Conservation (phyloP, 345 rosid species). For the Moricandia arvensis region DNA sequence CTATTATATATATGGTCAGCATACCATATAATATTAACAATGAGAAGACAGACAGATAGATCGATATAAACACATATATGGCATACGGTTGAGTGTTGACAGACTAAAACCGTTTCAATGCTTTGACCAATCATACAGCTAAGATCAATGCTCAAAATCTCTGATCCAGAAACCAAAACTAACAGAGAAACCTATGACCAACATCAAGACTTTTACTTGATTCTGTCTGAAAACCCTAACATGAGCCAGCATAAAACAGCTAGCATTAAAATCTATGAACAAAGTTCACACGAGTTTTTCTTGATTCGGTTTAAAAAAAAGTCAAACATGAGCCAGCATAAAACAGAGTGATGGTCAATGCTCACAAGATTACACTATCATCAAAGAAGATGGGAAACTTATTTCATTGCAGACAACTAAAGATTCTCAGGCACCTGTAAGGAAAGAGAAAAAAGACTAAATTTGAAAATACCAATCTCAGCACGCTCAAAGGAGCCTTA, state of each 20-base stretch:
- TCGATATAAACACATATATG: neutral
- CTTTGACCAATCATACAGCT: slow-evolving; percentile 26
- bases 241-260: slow-evolving; percentile 2
- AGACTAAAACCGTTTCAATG: slow-evolving; percentile 7
- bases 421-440: too few species aligned
- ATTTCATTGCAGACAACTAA: too few species aligned
- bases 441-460: too few species aligned
- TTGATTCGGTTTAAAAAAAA: too few species aligned
- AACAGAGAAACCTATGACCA: slow-evolving; percentile 12
- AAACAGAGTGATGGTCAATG: too few species aligned
- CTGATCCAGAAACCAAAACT: slow-evolving; percentile 11
- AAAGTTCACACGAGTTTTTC: too few species aligned
- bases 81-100: neutral
- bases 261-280: neutral
- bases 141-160: neutral
- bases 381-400: too few species aligned
- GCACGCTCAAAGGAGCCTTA: too few species aligned
- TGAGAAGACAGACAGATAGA: neutral
- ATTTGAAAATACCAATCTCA: too few species aligned
- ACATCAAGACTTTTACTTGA: too few species aligned
- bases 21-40: slow-evolving; percentile 27
- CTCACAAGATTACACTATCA: too few species aligned
- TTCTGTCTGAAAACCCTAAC: neutral
- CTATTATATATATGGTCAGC: neutral
- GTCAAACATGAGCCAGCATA: too few species aligned